Base-by-base conservation (phyloP, 2,329 filamentous ascomycete genomes). In the Boeremia exigua region DNA sequence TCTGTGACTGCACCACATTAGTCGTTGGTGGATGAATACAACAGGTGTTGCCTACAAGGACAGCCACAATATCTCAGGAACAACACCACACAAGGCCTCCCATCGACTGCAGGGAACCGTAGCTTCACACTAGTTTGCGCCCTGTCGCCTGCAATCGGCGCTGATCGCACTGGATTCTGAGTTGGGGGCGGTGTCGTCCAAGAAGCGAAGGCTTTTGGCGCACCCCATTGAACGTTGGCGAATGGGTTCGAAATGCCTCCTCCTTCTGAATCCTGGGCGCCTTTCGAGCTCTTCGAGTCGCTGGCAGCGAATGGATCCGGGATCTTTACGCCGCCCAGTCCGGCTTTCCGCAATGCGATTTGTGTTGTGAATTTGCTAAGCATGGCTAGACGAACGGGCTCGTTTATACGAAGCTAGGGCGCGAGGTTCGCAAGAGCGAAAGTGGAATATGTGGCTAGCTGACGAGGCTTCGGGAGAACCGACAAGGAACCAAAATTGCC, bases 361-460 rank as follows among this genome's bases (percentile, higher is more conserved):
- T 86, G 86, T 40, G 84, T 83, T 14, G 81, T 80, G 53, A 87
- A 73, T 60, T 77, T 81, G 64, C 81, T 80, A 67, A 86, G 80
- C 84, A 86, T 86, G 50, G 37, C 49, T 42, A 34, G 47, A 19
- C 54, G 54, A 36, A 43, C 19, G 44, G 37, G 42, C 17, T 30
- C 38, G 36, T 29, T 30, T n/a, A 23, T 23, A 23, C 19, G 32
- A 27, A 47, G 47, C 12, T 25, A n/a, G 27, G 29, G 30, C 19
- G 6, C n/a, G 23, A 36, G 36, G 34, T 15, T 38, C n/a, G 37
- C 39, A 30, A 49, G 25, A 42, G 42, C 23, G 43, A 7, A 30
- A 30, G 42, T 17, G 6, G 36, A 39, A 7, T 33, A 7, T 15
- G 36, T 48, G 27, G 48, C 39, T 40, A 34, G 48, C 43, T 52